These are phyloP conservation scores for Entoloma clypeatum DNA, from an alignment of 1,284 basidiomycete genomes.

Conservation along the genomic window DNA sequence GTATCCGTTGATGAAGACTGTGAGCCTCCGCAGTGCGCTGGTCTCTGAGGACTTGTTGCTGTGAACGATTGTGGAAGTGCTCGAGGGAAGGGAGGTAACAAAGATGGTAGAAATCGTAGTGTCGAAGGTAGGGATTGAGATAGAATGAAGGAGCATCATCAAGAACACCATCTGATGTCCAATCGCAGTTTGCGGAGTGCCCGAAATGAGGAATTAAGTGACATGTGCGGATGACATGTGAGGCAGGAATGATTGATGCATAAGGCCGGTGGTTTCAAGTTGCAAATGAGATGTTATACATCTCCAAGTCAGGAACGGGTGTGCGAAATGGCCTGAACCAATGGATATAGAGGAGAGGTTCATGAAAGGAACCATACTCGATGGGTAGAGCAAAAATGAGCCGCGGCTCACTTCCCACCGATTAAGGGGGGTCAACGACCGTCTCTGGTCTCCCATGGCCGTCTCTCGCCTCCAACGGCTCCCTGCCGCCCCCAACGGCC, in stretches of 20 bases:
- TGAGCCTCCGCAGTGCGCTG: too few species aligned
- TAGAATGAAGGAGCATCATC: slow-evolving; percentile 14
- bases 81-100: slow-evolving; percentile 9
- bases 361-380: slow-evolving; percentile 1
- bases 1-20: too few species aligned
- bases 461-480: too few species aligned
- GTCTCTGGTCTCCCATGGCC: too few species aligned
- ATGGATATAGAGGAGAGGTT: slow-evolving; percentile 11
- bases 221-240: slow-evolving; percentile 11
- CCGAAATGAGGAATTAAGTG: slow-evolving; percentile 16
- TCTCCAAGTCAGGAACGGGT: slow-evolving; percentile 2
- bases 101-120: slow-evolving; percentile 20
- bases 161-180: slow-evolving; percentile 14
- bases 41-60: background rate
- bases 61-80: background rate
- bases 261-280: slow-evolving; percentile 10
- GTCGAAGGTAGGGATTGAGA: slow-evolving; percentile 22
- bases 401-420: too few species aligned
- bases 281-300: slow-evolving; percentile 10
- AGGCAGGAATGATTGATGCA: slow-evolving; percentile 14
- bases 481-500: too few species aligned
- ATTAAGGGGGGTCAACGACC: too few species aligned
- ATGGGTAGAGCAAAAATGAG: slow-evolving; percentile 10
- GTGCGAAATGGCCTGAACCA: slow-evolving; percentile 10
- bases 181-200: slow-evolving; percentile 9